These are phyloP conservation scores for Parathielavia hyrcaniae DNA, from an alignment of 495 filamentous ascomycete species.

Conservation along the genomic window DNA sequence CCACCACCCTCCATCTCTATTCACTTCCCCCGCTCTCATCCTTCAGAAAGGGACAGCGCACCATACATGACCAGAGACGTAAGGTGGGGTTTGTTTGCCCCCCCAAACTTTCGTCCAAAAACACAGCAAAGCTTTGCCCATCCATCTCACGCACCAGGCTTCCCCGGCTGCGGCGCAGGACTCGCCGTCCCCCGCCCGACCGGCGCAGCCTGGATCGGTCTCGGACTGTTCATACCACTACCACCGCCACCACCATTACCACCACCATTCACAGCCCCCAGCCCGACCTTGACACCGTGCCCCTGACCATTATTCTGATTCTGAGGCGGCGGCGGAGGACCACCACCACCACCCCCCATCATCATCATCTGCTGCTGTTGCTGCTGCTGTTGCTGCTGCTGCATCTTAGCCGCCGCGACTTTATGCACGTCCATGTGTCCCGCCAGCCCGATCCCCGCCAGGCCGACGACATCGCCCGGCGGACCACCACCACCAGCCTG, in stretches of 20 bases:
- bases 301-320: too few species aligned
- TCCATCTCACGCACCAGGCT: neutral
- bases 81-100: too few species aligned
- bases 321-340: constrained; percentile 3
- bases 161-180: constrained; percentile 1
- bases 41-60: too few species aligned
- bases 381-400: constrained; percentile 6
- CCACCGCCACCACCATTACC: neutral
- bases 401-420: constrained; percentile 34
- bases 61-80: too few species aligned
- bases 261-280: constrained; percentile 21
- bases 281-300: constrained; percentile 8
- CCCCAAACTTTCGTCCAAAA: too few species aligned
- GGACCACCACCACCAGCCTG: too few species aligned
- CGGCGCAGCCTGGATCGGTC: constrained; percentile 3
- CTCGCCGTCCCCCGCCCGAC: constrained; percentile 8
- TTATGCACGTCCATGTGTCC: constrained; percentile 34
- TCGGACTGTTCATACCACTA: neutral
- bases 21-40: too few species aligned
- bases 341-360: constrained; percentile 7
- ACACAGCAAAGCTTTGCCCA: neutral
- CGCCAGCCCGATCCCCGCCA: constrained; percentile 37
- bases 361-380: neutral
- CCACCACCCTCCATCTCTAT: too few species aligned
- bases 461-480: constrained; percentile 27